phyloP scores from a whole-genome alignment of 441 rosid genomes.

The Manihot esculenta region DNA sequence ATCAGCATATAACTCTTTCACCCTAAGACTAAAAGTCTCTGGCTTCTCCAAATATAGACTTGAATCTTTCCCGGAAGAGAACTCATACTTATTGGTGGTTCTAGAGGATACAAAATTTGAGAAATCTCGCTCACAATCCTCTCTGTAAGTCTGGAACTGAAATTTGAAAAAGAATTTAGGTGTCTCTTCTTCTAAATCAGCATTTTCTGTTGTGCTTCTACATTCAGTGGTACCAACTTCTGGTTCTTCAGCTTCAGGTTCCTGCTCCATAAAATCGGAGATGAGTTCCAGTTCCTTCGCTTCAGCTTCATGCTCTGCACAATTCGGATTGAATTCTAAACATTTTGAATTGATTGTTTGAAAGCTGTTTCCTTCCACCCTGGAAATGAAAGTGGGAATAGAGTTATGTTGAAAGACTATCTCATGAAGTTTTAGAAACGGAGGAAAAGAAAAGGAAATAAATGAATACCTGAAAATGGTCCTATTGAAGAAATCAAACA shows the following conservation, averaged over 20 bases:
- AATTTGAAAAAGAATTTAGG: constrained; percentile 46
- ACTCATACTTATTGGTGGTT: constrained; percentile 33
- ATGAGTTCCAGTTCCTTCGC: constrained; percentile 22
- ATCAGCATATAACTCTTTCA: constrained; percentile 34
- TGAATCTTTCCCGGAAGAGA: constrained; percentile 26
- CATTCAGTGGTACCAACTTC: constrained; percentile 20
- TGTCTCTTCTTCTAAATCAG: constrained; percentile 25
- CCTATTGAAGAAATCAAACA: constrained; percentile 34
- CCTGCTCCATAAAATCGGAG: constrained; percentile 12
- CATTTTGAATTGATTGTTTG: constrained; percentile 20
- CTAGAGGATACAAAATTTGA: constrained; percentile 24
- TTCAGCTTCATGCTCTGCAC: constrained; percentile 25
- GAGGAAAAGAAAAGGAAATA: background rate
- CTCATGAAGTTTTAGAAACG: background rate
- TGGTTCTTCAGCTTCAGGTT: constrained; percentile 32
- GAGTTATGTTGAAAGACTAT: background rate
- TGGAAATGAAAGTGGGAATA: constrained; percentile 13
- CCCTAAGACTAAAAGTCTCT: constrained; percentile 29
- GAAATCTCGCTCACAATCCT: constrained; percentile 20
- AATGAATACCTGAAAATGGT: constrained; percentile 43
- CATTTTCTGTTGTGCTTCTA: constrained; percentile 2
- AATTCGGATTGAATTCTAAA: background rate
- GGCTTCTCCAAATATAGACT: constrained; percentile 39
- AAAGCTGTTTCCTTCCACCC: constrained; percentile 23
- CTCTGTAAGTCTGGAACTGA: constrained; percentile 42